Base-by-base conservation (phyloP, 2,329 filamentous ascomycete species). In the Sclerotinia glacialis region DNA sequence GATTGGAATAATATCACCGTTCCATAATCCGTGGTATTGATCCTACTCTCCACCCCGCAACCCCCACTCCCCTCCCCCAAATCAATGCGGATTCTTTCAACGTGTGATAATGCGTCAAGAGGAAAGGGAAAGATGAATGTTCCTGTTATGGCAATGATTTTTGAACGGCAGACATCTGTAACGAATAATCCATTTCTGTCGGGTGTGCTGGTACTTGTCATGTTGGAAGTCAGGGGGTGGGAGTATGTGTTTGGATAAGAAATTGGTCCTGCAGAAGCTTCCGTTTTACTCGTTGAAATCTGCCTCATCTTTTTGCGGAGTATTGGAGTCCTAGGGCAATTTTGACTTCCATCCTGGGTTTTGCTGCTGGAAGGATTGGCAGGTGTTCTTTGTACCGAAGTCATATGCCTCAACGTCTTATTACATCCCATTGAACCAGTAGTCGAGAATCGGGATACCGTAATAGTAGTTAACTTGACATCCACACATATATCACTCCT, bases 401-500 rank as follows among this genome's bases (percentile, higher is more conserved):
- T 61, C n/a, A 11, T 50, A 5, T 50, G 40, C 11, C 21, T 50
- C 28, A 61, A 61, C 8, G 18, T 50, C 14, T 61, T 18, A 28
- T 62, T 40, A 11, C 11, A 12, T 31, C 11, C 5, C 21, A 12
- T 31, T n/a, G 5, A 12, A 12, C 37, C 49, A 23, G 6, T 28
- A 5, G 16, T 31, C 2, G 37, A 23, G 7, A 21, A 16, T 61
- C 50, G 44, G 7, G 44, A 61, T 21, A 40, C 21, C 1, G 6
- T n/a, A 23, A 28, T 26, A 11, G 31, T 50, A 49, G 46, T 5
- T n/a, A 7, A 26, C 3, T 47, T 8, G 5, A 9, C 16, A 11
- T 47, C 26, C 14, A 46, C 16, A 21, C 21, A 21, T 1, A 21
- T 44, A 23, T n/a, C 69, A 9, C 49, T 69, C 37, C 67, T 65